phyloP scores from a whole-genome alignment of 2,329 filamentous ascomycete genomes.

The Penicillium fuscoglaucum region DNA sequence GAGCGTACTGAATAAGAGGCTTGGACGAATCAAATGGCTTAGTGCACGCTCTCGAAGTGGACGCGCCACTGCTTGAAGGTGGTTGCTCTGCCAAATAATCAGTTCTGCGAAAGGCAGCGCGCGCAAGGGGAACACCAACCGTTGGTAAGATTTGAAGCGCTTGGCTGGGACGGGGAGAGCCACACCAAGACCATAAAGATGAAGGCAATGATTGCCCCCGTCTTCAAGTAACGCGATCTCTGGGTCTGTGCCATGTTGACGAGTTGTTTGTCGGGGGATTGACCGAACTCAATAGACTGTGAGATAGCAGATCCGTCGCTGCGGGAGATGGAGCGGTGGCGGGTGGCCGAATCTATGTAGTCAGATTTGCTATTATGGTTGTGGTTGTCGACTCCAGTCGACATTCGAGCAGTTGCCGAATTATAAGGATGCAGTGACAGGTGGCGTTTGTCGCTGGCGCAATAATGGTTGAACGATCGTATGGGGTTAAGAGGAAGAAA shows the following conservation, averaged over 20 bases:
- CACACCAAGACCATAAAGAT: constrained; percentile 60
- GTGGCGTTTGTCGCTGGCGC: constrained; percentile 23
- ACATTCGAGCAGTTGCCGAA: constrained; percentile 50
- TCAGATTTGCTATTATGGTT: constrained; percentile 54
- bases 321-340: constrained; percentile 56
- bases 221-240: constrained; percentile 61
- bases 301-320: constrained; percentile 46
- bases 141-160: constrained; percentile 24
- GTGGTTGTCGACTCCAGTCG: constrained; percentile 54
- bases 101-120: neutral
- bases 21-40: constrained; percentile 83
- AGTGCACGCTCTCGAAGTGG: constrained; percentile 66
- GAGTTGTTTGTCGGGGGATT: constrained; percentile 42
- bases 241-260: constrained; percentile 63
- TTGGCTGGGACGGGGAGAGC: constrained; percentile 46
- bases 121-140: constrained; percentile 21
- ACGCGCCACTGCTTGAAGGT: constrained; percentile 51
- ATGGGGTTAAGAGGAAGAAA: constrained; percentile 14
- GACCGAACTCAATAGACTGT: constrained; percentile 50
- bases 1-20: constrained; percentile 92
- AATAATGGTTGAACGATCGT: constrained; percentile 29
- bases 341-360: constrained; percentile 51
- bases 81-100: constrained; percentile 24
- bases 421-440: constrained; percentile 20
- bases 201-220: constrained; percentile 59